These are phyloP conservation scores for Suillus decipiens DNA, from an alignment of 768 basidiomycete genomes.

Conservation along the genomic window DNA sequence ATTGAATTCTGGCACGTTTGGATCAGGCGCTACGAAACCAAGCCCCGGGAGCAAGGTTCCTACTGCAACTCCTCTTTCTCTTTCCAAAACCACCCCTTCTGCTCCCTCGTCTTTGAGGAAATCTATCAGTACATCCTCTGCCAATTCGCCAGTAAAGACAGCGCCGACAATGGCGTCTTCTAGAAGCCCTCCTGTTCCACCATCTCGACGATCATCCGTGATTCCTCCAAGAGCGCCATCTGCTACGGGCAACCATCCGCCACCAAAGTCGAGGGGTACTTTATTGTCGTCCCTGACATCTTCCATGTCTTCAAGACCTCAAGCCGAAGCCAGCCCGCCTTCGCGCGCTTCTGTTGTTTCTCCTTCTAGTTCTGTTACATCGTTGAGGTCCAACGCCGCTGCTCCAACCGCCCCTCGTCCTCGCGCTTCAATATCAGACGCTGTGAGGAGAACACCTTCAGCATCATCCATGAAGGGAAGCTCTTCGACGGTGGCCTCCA, in stretches of 20 bases:
- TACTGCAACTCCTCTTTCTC: conserved; percentile 32
- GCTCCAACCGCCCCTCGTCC: conserved; percentile 47
- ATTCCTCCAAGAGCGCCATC: conserved; percentile 37
- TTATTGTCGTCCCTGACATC: conserved; percentile 29
- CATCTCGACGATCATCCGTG: conserved; percentile 35
- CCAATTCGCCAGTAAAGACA: conserved; percentile 33
- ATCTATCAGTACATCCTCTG: conserved; percentile 27
- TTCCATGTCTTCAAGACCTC: conserved; percentile 23
- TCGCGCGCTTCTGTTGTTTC: conserved; percentile 56
- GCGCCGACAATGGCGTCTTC: conserved; percentile 33
- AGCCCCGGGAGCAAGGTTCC: conserved; percentile 44
- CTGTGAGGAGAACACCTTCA: conserved; percentile 51
- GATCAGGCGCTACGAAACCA: conserved; percentile 53
- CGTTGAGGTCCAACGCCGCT: conserved; percentile 44
- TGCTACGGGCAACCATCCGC: conserved; percentile 39
- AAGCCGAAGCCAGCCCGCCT: conserved; percentile 26
- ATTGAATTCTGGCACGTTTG: conserved; percentile 66
- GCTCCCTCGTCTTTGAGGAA: conserved; percentile 33
- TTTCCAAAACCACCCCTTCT: conserved; percentile 29
- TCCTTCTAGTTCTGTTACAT: conserved; percentile 52
- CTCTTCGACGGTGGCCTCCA: conserved; percentile 34
- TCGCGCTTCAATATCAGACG: conserved; percentile 69
- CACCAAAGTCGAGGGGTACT: conserved; percentile 39
- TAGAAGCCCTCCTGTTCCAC: conserved; percentile 31
- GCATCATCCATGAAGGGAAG: conserved; percentile 41